Evolutionary conservation across 306 rosid species (phyloP), one percentile per base, ranked within the genome.

Genomic region (Arachis hypogaea): DNA sequence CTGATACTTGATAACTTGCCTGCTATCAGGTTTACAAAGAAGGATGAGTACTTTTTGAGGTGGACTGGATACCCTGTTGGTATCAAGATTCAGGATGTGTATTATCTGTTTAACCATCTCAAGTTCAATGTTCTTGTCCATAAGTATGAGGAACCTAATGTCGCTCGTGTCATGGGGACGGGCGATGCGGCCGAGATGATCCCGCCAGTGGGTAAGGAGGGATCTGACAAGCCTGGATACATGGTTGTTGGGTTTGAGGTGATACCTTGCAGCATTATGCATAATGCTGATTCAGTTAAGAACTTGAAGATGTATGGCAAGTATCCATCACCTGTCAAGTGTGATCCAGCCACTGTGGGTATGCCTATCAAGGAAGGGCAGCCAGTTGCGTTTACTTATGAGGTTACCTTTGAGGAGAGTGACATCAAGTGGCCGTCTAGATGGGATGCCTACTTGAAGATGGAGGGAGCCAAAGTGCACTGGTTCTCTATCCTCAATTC

Each of bases 181-280:
- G 97, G 97, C 36, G 98, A 90, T 63, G 97, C 96, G 1, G 88
- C 92, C 0, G 98, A 88, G 75, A 83, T 87, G 88, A 85, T 93
- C 68, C 92, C 92, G 2, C 60, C 89, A 0, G 2, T 72, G 6
- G 82, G 78, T 41, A 87, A 89, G 77, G 74, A 75, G 40, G 88
- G 46, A 69, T 74, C 84, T 29, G 89, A 87, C 9, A 82, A 49
- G 63, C 98, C 92, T 0, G 98, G 97, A 16, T 93, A 88, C 83
- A 93, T 93, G 90, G 96, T 93, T 75, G 98, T 93, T 14, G 98
- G 98, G 74, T 93, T 93, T 86, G 98, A 93, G 87, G 97, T 93
- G 54, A 76, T 88, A 51, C 98, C 98, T 74, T 93, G 98, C 85
- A 93, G 93, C 72, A 52, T 83, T 45, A 16, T 64, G 84, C 93